Evolutionary conservation across 306 rosid species (phyloP).

Genomic region (Prunus mira): DNA sequence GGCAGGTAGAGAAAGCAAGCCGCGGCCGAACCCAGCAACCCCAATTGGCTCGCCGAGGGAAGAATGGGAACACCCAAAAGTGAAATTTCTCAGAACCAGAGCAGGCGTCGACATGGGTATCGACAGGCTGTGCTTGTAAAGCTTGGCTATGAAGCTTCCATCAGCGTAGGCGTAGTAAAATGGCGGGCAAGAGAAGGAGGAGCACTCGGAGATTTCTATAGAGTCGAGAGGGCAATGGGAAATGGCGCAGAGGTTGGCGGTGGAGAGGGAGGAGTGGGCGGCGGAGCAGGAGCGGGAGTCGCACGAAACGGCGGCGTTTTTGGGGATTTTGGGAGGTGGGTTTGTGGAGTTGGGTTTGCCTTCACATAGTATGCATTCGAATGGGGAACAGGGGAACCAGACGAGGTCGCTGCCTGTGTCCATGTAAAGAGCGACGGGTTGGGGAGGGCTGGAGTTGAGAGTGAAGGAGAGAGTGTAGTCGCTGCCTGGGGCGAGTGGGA

Average conservation of each 20-base stretch:
- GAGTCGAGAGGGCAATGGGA: conserved; percentile 68
- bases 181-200: conserved; percentile 63
- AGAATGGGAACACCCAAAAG: conserved; percentile 88
- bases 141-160: conserved; percentile 76
- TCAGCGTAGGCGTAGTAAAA: conserved; percentile 89
- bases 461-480: conserved; percentile 79
- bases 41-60: conserved; percentile 88
- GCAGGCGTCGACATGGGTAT: conserved; percentile 46
- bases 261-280: conserved; percentile 48
- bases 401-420: conserved; percentile 96
- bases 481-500: conserved; percentile 83
- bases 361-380: conserved; percentile 91
- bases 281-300: conserved; percentile 69
- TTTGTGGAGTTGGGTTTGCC: conserved; percentile 50
- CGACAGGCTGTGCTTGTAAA: conserved; percentile 44
- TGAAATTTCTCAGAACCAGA: conserved; percentile 54
- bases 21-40: conserved; percentile 93
- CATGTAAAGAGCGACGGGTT: conserved; percentile 77
- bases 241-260: conserved; percentile 79
- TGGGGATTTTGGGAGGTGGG: conserved; percentile 42
- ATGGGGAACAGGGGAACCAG: conserved; percentile 92
- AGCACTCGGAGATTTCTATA: conserved; percentile 72
- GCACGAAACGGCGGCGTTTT: conserved; percentile 48
- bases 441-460: conserved; percentile 49
- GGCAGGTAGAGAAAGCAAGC: conserved; percentile 66